Evolutionary conservation across 257 asterid species (phyloP).

Genomic region (Solanum tarapatanum): DNA sequence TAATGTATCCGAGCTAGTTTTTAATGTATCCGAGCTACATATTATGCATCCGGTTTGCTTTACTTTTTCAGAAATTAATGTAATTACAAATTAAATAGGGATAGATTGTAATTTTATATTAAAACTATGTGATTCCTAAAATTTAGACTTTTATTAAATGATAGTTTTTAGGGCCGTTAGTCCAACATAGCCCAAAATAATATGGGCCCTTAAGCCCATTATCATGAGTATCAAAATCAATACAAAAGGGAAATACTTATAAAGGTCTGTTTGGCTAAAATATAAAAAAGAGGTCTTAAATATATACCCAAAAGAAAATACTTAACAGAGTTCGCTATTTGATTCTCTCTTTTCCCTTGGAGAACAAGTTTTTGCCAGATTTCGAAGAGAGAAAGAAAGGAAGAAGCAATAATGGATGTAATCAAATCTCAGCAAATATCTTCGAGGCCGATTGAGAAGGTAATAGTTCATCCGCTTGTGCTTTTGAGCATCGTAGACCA

Average conservation of each 20-base stretch:
- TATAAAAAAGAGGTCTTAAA: neutral
- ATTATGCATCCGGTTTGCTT: too few relatives aligned
- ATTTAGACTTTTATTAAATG: too few relatives aligned
- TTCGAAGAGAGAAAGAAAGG: neutral
- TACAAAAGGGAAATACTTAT: too few relatives aligned
- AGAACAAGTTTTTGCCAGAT: neutral
- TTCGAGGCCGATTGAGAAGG: constrained; percentile 75
- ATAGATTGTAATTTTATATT: too few relatives aligned
- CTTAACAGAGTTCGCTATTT: neutral
- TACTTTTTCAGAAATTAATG: too few relatives aligned
- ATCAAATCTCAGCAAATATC: constrained; percentile 81
- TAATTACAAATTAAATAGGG: too few relatives aligned
- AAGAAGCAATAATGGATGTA: constrained; percentile 46
- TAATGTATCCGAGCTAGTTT: too few relatives aligned
- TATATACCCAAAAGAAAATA: neutral
- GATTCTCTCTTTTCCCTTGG: neutral
- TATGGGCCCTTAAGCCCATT: neutral
- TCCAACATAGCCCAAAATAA: neutral
- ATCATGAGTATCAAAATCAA: neutral
- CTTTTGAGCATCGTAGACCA: constrained; percentile 91
- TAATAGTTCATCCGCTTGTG: constrained; percentile 90
- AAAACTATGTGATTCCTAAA: too few relatives aligned
- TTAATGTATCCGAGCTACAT: too few relatives aligned
- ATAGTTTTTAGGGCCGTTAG: neutral
- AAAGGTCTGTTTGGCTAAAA: neutral